Conservation (phyloP, 1,284 basidiomycete species). For the Schizophyllum commune region DNA sequence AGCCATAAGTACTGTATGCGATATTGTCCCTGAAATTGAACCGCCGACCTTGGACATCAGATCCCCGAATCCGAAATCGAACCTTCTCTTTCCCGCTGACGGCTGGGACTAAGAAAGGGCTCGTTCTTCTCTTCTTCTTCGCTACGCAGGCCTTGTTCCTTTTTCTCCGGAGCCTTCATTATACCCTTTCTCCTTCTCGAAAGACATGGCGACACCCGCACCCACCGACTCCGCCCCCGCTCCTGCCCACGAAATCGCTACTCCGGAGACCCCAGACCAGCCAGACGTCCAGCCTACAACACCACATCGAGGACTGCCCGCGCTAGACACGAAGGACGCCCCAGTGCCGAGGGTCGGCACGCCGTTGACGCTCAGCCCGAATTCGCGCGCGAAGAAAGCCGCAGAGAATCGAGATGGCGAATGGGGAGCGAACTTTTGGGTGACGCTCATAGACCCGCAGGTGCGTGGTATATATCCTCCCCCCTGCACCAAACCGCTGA, state of each 20-base stretch:
- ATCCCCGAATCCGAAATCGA: slow-evolving; percentile 5
- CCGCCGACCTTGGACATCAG: too few relatives aligned
- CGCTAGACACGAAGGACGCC: neutral
- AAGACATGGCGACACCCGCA: neutral
- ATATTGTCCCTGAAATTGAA: too few relatives aligned
- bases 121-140: neutral
- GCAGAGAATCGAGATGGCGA: slow-evolving; percentile 25
- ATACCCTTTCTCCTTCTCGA: neutral
- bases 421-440: slow-evolving; percentile 86
- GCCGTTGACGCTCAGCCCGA: neutral
- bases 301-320: neutral
- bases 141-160: neutral
- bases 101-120: neutral
- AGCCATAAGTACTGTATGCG: too few relatives aligned
- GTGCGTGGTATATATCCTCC: slow-evolving; percentile 29
- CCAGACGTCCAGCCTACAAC: neutral
- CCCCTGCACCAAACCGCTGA: slow-evolving; percentile 6
- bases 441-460: slow-evolving; percentile 76
- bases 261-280: neutral
- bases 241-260: slow-evolving; percentile 8
- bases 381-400: neutral
- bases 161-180: neutral
- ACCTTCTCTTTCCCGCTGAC: slow-evolving; percentile 2
- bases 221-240: neutral
- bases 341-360: neutral